These are phyloP conservation scores for Aspergillus sclerotioniger DNA, from an alignment of 495 filamentous ascomycete species.

Conservation along the genomic window DNA sequence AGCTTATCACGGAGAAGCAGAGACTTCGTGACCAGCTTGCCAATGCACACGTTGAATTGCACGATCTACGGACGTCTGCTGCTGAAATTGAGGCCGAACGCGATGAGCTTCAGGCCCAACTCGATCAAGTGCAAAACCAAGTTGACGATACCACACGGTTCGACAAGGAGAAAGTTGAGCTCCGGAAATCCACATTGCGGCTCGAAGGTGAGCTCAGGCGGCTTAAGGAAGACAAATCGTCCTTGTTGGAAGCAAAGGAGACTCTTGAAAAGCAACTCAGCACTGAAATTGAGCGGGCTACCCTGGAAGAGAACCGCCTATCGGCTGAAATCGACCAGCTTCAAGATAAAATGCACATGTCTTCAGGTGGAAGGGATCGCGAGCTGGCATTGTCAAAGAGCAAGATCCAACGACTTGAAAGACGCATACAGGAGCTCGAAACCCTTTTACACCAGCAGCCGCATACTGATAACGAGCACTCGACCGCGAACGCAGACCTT, in stretches of 20 bases:
- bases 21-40: slow-evolving; percentile 61
- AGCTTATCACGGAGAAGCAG: slow-evolving; percentile 56
- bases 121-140: slow-evolving; percentile 48
- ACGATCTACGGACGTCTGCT: slow-evolving; percentile 50
- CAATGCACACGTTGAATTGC: slow-evolving; percentile 59
- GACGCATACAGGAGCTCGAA: slow-evolving; percentile 58
- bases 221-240: slow-evolving; percentile 55
- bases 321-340: slow-evolving; percentile 57
- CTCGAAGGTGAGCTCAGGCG: slow-evolving; percentile 59
- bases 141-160: slow-evolving; percentile 54
- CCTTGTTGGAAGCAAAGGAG: slow-evolving; percentile 49
- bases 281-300: slow-evolving; percentile 53
- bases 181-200: slow-evolving; percentile 57
- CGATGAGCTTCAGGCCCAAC: slow-evolving; percentile 59
- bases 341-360: slow-evolving; percentile 42
- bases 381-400: slow-evolving; percentile 50
- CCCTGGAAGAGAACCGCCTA: slow-evolving; percentile 56
- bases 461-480: slow-evolving; percentile 30
- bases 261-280: slow-evolving; percentile 55
- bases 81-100: slow-evolving; percentile 60
- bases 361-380: slow-evolving; percentile 47
- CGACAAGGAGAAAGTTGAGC: slow-evolving; percentile 61
- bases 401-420: slow-evolving; percentile 58
- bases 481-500: slow-evolving; percentile 52
- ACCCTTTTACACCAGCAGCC: slow-evolving; percentile 48